Conservation (phyloP, 1,139 yeast genomes). For the Diutina scorzettiae region DNA sequence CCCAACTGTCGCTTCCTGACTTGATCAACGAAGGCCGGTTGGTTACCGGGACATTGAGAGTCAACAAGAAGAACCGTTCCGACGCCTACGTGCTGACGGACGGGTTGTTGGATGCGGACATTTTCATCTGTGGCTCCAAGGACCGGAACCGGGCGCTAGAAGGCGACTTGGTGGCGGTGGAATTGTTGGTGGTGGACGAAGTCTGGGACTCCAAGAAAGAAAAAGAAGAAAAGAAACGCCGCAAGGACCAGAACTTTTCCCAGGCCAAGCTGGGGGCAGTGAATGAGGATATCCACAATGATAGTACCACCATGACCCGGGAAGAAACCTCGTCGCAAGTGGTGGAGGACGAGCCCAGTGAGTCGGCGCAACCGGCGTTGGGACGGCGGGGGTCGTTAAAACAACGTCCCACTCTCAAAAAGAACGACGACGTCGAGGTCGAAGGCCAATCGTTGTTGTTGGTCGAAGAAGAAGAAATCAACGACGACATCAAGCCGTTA, state of each 20-base stretch:
- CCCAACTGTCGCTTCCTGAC: slow-evolving; percentile 87
- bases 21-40: slow-evolving; percentile 80
- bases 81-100: slow-evolving; percentile 97
- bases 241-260: slow-evolving; percentile 52
- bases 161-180: slow-evolving; percentile 94
- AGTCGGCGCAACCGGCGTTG: slow-evolving; percentile 21
- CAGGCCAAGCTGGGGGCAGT: slow-evolving; percentile 24
- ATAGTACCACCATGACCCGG: slow-evolving; percentile 39
- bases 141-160: slow-evolving; percentile 96
- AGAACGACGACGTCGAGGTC: slow-evolving; percentile 95
- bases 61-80: slow-evolving; percentile 88
- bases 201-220: slow-evolving; percentile 96
- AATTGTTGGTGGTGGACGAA: slow-evolving; percentile 86
- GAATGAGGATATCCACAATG: slow-evolving; percentile 56
- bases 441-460: slow-evolving; percentile 89
- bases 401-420: slow-evolving; percentile 96
- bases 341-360: slow-evolving; percentile 15
- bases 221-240: slow-evolving; percentile 91
- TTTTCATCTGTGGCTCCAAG: slow-evolving; percentile 96
- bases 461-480: slow-evolving; percentile 92
- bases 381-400: slow-evolving; percentile 84
- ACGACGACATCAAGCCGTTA: slow-evolving; percentile 84
- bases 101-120: slow-evolving; percentile 90
- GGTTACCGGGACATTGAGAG: slow-evolving; percentile 87
- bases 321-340: slow-evolving; percentile 9